These are phyloP conservation scores for Cercospora canescens DNA, from an alignment of 2,329 filamentous ascomycete genomes.

Conservation along the genomic window DNA sequence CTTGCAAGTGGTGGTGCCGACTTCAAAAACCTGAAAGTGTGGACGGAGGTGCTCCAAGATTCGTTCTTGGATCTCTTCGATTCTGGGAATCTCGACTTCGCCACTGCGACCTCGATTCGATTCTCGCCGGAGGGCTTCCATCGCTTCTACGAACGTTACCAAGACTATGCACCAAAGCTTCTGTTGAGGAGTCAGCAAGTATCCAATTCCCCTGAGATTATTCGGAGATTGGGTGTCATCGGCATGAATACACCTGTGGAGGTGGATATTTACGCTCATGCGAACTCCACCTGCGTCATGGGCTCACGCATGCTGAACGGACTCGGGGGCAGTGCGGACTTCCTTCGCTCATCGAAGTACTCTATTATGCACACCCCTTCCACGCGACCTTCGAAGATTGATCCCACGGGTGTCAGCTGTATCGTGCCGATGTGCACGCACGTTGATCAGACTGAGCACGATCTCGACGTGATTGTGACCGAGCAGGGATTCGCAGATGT, in stretches of 20 bases:
- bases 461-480: slow-evolving; percentile 84
- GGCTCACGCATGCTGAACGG: slow-evolving; percentile 86
- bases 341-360: slow-evolving; percentile 77
- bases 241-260: slow-evolving; percentile 96
- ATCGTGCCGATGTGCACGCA: slow-evolving; percentile 95
- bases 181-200: slow-evolving; percentile 86
- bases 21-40: slow-evolving; percentile 85
- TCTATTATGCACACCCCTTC: slow-evolving; percentile 92
- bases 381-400: slow-evolving; percentile 75
- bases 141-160: slow-evolving; percentile 86
- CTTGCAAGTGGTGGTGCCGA: slow-evolving; percentile 70
- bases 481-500: slow-evolving; percentile 81
- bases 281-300: slow-evolving; percentile 88
- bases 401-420: slow-evolving; percentile 78
- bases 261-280: slow-evolving; percentile 92
- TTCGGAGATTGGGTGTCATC: slow-evolving; percentile 81
- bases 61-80: slow-evolving; percentile 93
- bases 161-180: slow-evolving; percentile 75
- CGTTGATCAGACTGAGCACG: slow-evolving; percentile 90
- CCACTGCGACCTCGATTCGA: slow-evolving; percentile 84
- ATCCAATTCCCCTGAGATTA: slow-evolving; percentile 88
- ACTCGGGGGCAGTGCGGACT: slow-evolving; percentile 78
- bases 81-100: slow-evolving; percentile 82
- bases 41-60: slow-evolving; percentile 92
- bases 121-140: slow-evolving; percentile 91